Conservation (phyloP, 306 rosid genomes). For the Malus asiatica region DNA sequence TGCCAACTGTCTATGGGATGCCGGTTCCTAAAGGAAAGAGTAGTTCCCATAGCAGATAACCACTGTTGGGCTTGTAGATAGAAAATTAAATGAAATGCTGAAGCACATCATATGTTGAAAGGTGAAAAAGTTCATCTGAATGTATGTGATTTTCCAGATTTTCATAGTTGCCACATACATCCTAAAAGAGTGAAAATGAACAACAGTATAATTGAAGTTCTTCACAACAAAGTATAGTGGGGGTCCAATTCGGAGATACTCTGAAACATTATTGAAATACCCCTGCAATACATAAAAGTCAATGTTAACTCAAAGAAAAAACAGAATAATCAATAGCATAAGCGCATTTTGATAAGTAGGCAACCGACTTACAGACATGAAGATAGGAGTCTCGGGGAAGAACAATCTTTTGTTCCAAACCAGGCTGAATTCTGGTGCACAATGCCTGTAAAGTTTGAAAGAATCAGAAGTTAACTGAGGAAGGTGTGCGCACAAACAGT, state of each 20-base stretch:
- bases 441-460: constrained; percentile 50
- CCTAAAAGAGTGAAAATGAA: background rate
- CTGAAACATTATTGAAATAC: constrained; percentile 79
- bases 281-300: constrained; percentile 54
- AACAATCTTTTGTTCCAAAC: constrained; percentile 91
- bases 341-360: background rate
- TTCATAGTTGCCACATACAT: background rate
- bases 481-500: constrained; percentile 8
- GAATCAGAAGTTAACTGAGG: constrained; percentile 4
- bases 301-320: constrained; percentile 3
- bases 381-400: constrained; percentile 95
- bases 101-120: background rate
- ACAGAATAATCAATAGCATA: background rate
- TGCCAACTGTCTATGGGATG: background rate
- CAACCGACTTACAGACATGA: constrained; percentile 53
- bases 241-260: constrained; percentile 90
- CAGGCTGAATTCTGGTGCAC: constrained; percentile 90
- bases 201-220: constrained; percentile 59
- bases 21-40: background rate
- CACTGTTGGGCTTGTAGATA: background rate
- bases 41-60: background rate
- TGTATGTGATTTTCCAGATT: background rate
- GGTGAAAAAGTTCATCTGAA: background rate
- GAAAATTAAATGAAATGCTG: background rate
- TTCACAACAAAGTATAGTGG: constrained; percentile 92